Percentiles rank a stretch among this genome's conserved stretches.
phyloP scores from a whole-genome alignment of 148 eudicot genomes.

The Rhododendron ovatum region DNA sequence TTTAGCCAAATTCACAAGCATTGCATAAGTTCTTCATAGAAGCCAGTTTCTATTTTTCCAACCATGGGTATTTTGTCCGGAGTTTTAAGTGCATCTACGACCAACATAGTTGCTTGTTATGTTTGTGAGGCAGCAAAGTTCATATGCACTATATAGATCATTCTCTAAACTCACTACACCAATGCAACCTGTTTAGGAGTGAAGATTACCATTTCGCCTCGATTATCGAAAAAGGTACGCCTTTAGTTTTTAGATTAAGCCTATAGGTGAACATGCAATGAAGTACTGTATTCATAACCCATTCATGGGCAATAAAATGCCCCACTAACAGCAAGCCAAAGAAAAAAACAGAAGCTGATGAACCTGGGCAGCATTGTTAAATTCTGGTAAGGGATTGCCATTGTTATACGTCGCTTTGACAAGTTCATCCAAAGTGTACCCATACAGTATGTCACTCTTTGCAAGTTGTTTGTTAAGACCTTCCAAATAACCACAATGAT shows the following conservation, averaged over 20 bases:
- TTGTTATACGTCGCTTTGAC: constrained; percentile 77
- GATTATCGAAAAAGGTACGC: neutral
- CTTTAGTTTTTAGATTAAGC: neutral
- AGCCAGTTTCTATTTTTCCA: too few relatives aligned
- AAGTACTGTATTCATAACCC: neutral
- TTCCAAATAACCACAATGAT: constrained; percentile 76
- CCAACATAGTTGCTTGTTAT: neutral
- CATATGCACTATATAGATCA: neutral
- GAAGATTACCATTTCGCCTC: neutral
- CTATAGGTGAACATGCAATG: neutral
- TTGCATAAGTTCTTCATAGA: too few relatives aligned
- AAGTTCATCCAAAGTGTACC: constrained; percentile 85
- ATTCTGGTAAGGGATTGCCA: constrained; percentile 85
- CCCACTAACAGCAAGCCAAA: neutral
- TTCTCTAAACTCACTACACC: neutral
- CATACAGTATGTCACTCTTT: constrained; percentile 68
- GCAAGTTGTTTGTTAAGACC: constrained; percentile 65
- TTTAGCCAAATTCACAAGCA: too few relatives aligned
- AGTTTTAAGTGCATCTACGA: neutral
- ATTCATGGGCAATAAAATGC: constrained; percentile 3
- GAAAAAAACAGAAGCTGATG: constrained; percentile 6
- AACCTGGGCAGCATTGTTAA: constrained; percentile 96
- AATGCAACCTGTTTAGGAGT: neutral
- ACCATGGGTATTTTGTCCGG: too few relatives aligned
- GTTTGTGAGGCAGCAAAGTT: neutral